Percentiles rank a stretch among this genome's conserved stretches.
Conservation (phyloP, 2,329 filamentous ascomycete species). For the Thielaviopsis musarum region DNA sequence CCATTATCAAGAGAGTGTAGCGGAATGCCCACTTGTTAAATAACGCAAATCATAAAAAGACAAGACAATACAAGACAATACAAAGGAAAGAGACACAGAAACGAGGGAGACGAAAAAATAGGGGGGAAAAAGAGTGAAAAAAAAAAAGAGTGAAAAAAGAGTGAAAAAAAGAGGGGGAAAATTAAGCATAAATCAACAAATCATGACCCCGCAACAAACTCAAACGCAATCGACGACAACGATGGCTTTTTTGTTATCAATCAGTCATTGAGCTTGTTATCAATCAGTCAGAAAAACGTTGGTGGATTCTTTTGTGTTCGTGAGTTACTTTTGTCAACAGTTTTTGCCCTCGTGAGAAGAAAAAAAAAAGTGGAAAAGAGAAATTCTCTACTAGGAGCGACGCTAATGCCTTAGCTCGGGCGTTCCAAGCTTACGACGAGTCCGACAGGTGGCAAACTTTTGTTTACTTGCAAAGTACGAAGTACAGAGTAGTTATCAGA, state of each 20-base stretch:
- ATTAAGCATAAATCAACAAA: neutral
- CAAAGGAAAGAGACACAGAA: too few relatives aligned
- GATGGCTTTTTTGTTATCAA: neutral
- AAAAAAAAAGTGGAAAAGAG: neutral
- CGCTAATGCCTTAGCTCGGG: neutral
- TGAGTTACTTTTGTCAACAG: neutral
- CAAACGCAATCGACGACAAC: neutral
- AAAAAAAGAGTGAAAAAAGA: too few relatives aligned
- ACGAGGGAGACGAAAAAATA: too few relatives aligned
- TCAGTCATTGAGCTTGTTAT: neutral
- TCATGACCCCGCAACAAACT: neutral
- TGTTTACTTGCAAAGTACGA: neutral
- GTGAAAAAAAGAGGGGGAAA: too few relatives aligned
- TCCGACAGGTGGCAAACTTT: neutral
- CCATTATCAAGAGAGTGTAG: neutral
- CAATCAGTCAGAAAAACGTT: neutral
- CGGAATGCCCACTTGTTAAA: neutral
- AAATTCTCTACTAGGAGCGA: neutral
- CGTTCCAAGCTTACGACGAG: neutral
- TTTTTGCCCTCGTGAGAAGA: neutral
- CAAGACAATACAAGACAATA: too few relatives aligned
- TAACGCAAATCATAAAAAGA: neutral
- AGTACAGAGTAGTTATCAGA: neutral
- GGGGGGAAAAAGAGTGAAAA: too few relatives aligned
- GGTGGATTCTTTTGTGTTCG: neutral